These are phyloP conservation scores for Rhizopogon vinicolor DNA, from an alignment of 768 basidiomycete species.

Conservation along the genomic window DNA sequence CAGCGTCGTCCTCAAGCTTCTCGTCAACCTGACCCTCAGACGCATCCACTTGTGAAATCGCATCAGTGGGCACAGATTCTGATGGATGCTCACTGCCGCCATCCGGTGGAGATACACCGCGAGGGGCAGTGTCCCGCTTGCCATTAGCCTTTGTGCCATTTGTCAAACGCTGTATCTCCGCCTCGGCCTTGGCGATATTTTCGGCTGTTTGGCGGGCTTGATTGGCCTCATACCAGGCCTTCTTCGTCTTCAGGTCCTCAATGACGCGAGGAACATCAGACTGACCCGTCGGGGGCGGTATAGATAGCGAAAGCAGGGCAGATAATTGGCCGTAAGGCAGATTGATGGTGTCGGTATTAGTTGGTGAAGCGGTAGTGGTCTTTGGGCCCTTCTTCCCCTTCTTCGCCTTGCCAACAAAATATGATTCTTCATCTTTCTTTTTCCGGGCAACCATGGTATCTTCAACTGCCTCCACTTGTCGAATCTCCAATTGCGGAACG, in stretches of 20 bases:
- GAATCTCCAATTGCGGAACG: constrained; percentile 77
- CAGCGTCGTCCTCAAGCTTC: constrained; percentile 38
- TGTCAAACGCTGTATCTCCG: constrained; percentile 61
- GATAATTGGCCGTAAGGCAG: constrained; percentile 83
- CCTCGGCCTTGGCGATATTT: constrained; percentile 77
- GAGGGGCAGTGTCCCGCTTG: constrained; percentile 10
- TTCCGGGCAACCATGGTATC: constrained; percentile 74
- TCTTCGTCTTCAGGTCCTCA: constrained; percentile 90
- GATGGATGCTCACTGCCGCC: constrained; percentile 37
- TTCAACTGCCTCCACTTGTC: constrained; percentile 69
- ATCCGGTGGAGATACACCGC: constrained; percentile 31
- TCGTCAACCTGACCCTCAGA: constrained; percentile 37
- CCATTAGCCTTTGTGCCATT: constrained; percentile 26
- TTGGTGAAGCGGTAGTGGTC: constrained; percentile 35
- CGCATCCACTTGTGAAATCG: constrained; percentile 26
- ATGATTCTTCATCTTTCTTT: constrained; percentile 88
- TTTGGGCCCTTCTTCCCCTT: constrained; percentile 55
- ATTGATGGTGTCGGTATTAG: constrained; percentile 40
- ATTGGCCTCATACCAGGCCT: constrained; percentile 93
- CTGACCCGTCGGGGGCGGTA: constrained; percentile 78
- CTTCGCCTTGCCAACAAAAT: constrained; percentile 71
- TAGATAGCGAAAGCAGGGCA: constrained; percentile 83
- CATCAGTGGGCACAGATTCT: constrained; percentile 26
- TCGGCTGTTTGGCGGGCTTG: constrained; percentile 76
- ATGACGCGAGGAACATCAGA: constrained; percentile 80